These are phyloP conservation scores for Alternaria infectoria DNA, from an alignment of 2,329 filamentous ascomycete species.

Conservation along the genomic window DNA sequence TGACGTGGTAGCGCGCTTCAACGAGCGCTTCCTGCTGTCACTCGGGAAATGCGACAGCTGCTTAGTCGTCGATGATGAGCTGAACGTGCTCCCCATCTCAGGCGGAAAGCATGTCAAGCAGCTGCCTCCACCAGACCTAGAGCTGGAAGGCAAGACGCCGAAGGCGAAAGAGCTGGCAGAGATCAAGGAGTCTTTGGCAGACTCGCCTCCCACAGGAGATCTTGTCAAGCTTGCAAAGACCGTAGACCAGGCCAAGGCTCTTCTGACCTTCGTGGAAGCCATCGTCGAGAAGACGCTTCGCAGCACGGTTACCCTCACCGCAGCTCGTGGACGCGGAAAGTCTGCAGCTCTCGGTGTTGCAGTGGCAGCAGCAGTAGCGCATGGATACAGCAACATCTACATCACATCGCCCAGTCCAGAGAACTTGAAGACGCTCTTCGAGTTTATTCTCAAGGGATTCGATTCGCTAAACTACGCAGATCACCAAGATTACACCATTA, in stretches of 20 bases:
- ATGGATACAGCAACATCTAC: constrained; percentile 99
- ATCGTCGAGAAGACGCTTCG: constrained; percentile 95
- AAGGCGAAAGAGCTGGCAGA: constrained; percentile 77
- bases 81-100: constrained; percentile 96
- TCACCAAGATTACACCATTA: constrained; percentile 96
- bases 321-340: constrained; percentile 93
- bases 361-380: constrained; percentile 89
- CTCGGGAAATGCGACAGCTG: constrained; percentile 94
- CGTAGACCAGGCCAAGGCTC: constrained; percentile 92
- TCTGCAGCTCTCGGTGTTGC: constrained; percentile 95
- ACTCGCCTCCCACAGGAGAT: constrained; percentile 84
- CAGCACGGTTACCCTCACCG: constrained; percentile 92
- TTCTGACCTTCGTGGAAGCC: constrained; percentile 95
- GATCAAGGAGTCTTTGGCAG: constrained; percentile 86
- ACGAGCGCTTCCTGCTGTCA: constrained; percentile 95
- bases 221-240: constrained; percentile 86
- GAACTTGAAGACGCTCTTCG: constrained; percentile 97
- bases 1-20: constrained; percentile 94
- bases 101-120: constrained; percentile 89
- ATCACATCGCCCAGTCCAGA: constrained; percentile 97
- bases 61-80: constrained; percentile 94
- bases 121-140: constrained; percentile 76
- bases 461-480: constrained; percentile 93
- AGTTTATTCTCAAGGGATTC: constrained; percentile 98
- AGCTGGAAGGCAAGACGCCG: constrained; percentile 73